These are phyloP conservation scores for Ustilago vetiveriae DNA, from an alignment of 1,284 basidiomycete genomes.

Conservation along the genomic window DNA sequence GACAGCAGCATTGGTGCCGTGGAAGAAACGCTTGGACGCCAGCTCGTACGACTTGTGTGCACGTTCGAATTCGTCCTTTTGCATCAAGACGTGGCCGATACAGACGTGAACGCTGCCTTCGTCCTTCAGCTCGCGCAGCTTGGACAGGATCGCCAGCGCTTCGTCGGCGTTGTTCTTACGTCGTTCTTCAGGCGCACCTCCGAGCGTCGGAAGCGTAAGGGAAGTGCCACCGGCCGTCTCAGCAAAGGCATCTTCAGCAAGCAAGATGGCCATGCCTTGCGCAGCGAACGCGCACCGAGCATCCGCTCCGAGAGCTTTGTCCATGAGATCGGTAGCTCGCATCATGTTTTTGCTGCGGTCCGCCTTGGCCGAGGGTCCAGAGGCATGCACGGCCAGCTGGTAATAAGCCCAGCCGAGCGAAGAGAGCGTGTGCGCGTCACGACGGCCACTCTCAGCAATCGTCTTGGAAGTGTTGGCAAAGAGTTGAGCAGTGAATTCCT, in stretches of 20 bases:
- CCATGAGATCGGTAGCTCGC: constrained; percentile 64
- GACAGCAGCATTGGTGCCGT: constrained; percentile 45
- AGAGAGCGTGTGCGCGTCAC: constrained; percentile 59
- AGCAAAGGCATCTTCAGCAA: constrained; percentile 62
- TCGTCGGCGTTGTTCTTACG: constrained; percentile 58
- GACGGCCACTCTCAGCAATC: constrained; percentile 52
- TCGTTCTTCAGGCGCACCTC: constrained; percentile 48
- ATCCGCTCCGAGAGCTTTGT: constrained; percentile 60
- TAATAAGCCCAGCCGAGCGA: constrained; percentile 66
- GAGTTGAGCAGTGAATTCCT: constrained; percentile 62
- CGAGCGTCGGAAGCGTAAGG: constrained; percentile 26
- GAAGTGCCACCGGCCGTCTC: constrained; percentile 41
- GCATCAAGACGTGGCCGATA: constrained; percentile 65
- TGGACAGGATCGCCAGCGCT: constrained; percentile 59
- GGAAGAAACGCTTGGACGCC: constrained; percentile 51
- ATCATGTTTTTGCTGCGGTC: constrained; percentile 61
- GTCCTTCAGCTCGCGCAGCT: constrained; percentile 63
- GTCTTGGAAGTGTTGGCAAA: constrained; percentile 56
- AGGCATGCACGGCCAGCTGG: constrained; percentile 57
- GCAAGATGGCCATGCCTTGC: constrained; percentile 63
- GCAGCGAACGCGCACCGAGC: constrained; percentile 62
- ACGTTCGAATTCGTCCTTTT: constrained; percentile 62
- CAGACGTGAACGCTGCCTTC: constrained; percentile 66
- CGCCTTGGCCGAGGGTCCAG: constrained; percentile 50
- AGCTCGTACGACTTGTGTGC: constrained; percentile 63